A percentile compares a stretch with the other conserved stretches of the same genome.
phyloP scores from a whole-genome alignment of 306 rosid genomes.

The Citrullus amarus region DNA sequence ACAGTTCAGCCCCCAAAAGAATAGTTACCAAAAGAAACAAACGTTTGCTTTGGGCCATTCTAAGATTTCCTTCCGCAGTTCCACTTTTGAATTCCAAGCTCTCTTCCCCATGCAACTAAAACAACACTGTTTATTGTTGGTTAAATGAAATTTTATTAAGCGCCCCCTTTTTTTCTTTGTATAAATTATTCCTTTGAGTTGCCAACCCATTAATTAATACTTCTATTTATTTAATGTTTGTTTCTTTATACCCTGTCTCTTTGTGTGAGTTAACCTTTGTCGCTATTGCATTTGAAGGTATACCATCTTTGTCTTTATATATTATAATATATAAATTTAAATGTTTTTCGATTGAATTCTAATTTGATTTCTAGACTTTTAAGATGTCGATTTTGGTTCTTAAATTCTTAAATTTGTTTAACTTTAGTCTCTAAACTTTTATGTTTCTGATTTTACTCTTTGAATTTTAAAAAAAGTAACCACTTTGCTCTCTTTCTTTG shows the following conservation, averaged over 20 bases:
- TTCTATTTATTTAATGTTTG: not conserved
- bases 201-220: constrained; percentile 16
- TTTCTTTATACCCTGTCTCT: not conserved
- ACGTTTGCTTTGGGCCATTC: constrained; percentile 68
- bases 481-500: not conserved
- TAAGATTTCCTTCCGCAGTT: constrained; percentile 36
- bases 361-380: not conserved
- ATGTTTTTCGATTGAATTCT: not conserved
- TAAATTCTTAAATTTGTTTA: not conserved
- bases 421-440: not conserved
- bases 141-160: constrained; percentile 15
- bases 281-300: not conserved
- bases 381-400: not conserved
- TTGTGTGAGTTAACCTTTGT: not conserved
- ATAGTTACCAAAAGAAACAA: constrained; percentile 58
- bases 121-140: constrained; percentile 35
- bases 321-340: no score
- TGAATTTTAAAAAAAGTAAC: not conserved
- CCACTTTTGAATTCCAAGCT: constrained; percentile 89
- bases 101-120: constrained; percentile 63
- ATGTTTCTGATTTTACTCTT: not conserved
- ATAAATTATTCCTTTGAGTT: constrained; percentile 10
- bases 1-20: constrained; percentile 36
- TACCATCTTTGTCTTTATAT: not conserved
- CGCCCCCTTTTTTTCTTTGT: constrained; percentile 48